A percentile compares a stretch with the other conserved stretches of the same genome.
Evolutionary conservation across 1,284 basidiomycete genomes (phyloP).

Genomic region (Schizopora paradoxa): DNA sequence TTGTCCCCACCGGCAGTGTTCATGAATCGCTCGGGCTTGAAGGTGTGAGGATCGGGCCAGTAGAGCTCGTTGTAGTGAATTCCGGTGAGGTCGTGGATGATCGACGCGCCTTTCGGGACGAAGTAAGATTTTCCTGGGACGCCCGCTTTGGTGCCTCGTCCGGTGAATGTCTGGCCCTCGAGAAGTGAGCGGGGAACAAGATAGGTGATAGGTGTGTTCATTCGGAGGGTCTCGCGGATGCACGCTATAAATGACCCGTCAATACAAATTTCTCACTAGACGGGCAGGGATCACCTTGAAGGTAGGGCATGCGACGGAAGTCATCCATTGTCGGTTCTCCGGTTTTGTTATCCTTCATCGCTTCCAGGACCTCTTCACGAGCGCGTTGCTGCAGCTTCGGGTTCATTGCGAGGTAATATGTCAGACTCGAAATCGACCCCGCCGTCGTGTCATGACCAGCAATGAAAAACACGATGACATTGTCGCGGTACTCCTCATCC

Average conservation of each 20-base stretch:
- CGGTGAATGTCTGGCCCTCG: slow-evolving; percentile 18
- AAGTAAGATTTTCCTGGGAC: slow-evolving; percentile 14
- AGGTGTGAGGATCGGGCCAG: slow-evolving; percentile 21
- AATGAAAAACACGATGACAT: slow-evolving; percentile 32
- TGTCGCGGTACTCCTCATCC: slow-evolving; percentile 28
- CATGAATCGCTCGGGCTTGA: slow-evolving; percentile 24
- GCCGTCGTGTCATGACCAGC: slow-evolving; percentile 33
- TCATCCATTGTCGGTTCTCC: slow-evolving; percentile 26
- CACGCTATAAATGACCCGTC: slow-evolving; percentile 25
- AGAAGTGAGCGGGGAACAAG: slow-evolving; percentile 27
- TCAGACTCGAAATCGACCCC: slow-evolving; percentile 27
- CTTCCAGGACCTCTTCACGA: slow-evolving; percentile 25
- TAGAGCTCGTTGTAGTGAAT: slow-evolving; percentile 26
- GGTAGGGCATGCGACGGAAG: slow-evolving; percentile 23
- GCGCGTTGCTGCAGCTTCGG: slow-evolving; percentile 26
- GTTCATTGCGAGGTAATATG: slow-evolving; percentile 30
- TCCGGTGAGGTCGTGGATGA: slow-evolving; percentile 28
- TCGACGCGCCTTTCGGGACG: slow-evolving; percentile 23
- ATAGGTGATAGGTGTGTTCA: slow-evolving; percentile 28
- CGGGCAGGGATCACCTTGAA: neutral
- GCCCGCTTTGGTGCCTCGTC: slow-evolving; percentile 6
- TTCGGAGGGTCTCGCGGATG: slow-evolving; percentile 31
- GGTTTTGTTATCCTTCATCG: slow-evolving; percentile 17
- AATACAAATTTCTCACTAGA: neutral
- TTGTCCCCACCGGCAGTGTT: neutral